These are phyloP conservation scores for Arabidopsis suecica DNA, from an alignment of 345 rosid species.

Conservation along the genomic window DNA sequence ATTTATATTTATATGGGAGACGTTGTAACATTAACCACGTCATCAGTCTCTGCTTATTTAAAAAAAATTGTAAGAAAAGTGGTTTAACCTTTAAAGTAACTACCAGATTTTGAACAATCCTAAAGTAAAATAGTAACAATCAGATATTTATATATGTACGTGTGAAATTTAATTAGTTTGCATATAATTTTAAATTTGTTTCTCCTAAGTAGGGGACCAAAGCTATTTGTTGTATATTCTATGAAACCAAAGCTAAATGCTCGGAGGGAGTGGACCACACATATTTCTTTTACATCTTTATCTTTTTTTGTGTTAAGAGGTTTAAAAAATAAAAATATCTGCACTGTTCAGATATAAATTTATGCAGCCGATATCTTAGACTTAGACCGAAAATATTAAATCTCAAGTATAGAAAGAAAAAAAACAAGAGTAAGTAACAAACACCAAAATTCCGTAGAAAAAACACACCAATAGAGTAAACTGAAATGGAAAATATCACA, in stretches of 20 bases:
- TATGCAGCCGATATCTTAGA: constrained; percentile 46
- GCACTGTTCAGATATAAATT: constrained; percentile 31
- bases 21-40: not conserved
- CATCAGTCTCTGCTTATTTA: not conserved
- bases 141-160: constrained; percentile 15
- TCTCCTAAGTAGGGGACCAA: constrained; percentile 45
- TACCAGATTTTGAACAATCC: not conserved
- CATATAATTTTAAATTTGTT: not conserved
- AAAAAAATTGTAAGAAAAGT: not conserved
- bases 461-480: not conserved
- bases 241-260: constrained; percentile 39
- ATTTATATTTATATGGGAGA: not conserved
- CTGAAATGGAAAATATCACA: not conserved
- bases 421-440: constrained; percentile 4
- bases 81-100: not conserved
- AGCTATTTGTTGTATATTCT: constrained; percentile 33
- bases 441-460: not conserved
- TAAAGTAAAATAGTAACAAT: not conserved
- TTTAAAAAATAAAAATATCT: not conserved
- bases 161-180: not conserved
- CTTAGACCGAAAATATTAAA: constrained; percentile 33
- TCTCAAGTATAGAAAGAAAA: not conserved
- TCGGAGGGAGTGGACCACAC: constrained; percentile 42
- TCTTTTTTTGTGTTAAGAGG: not conserved
- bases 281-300: constrained; percentile 9